phyloP scores from a whole-genome alignment of 306 rosid genomes.

The Mimosa pudica region DNA sequence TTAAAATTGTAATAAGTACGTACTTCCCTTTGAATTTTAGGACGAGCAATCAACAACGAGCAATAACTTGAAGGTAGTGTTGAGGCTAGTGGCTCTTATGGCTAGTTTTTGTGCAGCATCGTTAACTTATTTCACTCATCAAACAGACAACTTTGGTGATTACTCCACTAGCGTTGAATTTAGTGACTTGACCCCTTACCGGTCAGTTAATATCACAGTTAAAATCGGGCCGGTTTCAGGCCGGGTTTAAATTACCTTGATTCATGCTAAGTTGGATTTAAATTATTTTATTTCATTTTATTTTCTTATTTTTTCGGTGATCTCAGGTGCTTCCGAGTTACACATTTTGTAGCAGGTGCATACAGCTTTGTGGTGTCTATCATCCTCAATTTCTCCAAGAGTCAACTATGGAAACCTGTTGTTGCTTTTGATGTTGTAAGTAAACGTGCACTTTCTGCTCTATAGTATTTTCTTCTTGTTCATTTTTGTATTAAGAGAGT shows the following conservation, averaged over 20 bases:
- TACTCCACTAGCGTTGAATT: background rate
- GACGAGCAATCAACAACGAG: background rate
- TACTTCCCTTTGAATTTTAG: background rate
- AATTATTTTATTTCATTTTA: too few species aligned
- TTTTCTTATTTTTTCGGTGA: background rate
- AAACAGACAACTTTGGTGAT: background rate
- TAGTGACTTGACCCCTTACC: background rate
- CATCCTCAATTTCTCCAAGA: background rate
- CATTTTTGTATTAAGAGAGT: background rate
- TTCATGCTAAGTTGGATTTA: too few species aligned
- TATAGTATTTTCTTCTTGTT: background rate
- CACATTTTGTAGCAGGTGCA: background rate
- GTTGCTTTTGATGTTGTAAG: constrained; percentile 5
- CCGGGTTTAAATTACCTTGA: too few species aligned
- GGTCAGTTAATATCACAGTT: background rate
- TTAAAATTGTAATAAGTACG: background rate
- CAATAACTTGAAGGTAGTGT: background rate
- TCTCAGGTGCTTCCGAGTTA: background rate
- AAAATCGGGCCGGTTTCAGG: too few species aligned
- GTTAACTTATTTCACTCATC: background rate
- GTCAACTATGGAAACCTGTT: background rate
- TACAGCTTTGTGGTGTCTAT: background rate
- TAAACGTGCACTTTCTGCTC: background rate
- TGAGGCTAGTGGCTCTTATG: background rate
- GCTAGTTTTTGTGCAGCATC: background rate